Conservation (phyloP, 208 protist genomes). For the Tritrichomonas foetus region DNA sequence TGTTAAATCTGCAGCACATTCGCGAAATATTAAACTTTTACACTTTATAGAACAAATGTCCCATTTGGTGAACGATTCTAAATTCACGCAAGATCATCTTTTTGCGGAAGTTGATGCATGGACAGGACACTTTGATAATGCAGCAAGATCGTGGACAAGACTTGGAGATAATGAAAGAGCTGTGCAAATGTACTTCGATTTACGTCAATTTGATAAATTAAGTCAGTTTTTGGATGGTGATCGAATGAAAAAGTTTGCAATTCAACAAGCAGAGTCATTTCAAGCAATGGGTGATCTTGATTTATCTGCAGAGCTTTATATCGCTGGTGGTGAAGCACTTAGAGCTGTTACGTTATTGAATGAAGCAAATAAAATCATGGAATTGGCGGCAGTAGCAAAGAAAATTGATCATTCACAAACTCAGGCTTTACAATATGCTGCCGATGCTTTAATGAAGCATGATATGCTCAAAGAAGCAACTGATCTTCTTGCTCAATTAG, state of each 20-base stretch:
- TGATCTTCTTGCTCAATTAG: not conserved
- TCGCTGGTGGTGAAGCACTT: not conserved
- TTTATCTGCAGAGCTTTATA: not conserved
- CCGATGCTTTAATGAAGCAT: not conserved
- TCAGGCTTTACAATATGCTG: not conserved
- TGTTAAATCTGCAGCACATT: not conserved
- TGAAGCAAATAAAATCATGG: not conserved
- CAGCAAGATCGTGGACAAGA: not conserved
- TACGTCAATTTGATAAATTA: slow-evolving; percentile 26
- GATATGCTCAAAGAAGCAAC: slow-evolving; percentile 3
- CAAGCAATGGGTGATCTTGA: not conserved
- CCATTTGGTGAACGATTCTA: not conserved
- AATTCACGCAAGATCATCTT: slow-evolving; percentile 29
- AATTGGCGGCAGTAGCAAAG: not conserved
- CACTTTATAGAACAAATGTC: slow-evolving; percentile 9
- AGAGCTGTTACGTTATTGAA: not conserved
- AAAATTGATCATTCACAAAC: slow-evolving; percentile 24
- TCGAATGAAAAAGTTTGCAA: slow-evolving; percentile 18
- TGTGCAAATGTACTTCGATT: slow-evolving; percentile 31
- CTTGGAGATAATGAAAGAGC: not conserved
- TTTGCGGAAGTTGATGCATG: slow-evolving; percentile 12
- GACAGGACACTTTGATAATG: not conserved
- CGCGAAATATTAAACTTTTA: not conserved
- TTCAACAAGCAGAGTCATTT: not conserved
- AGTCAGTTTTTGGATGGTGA: not conserved